phyloP scores from a whole-genome alignment of 78 protist genomes.

The Dictyostelium firmibasis region DNA sequence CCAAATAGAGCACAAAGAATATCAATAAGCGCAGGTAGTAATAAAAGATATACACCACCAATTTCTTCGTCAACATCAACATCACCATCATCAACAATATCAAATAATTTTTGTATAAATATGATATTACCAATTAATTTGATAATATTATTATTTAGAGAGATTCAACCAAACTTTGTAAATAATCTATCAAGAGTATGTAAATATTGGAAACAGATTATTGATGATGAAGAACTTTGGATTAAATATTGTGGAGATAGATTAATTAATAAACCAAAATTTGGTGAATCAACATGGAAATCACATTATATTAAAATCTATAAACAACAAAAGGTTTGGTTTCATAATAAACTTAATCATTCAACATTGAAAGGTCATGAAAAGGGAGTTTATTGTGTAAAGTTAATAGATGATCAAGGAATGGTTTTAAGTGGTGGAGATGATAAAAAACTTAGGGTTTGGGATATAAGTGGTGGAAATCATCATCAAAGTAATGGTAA shows the following conservation, averaged over 20 bases:
- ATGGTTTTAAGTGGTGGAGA: conserved; percentile 20
- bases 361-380: conserved; percentile 45
- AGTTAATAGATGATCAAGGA: not conserved
- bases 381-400: conserved; percentile 22
- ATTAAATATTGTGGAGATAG: not conserved
- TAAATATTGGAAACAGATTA: conserved; percentile 4
- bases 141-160: conserved; percentile 5
- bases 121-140: not conserved
- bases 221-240: conserved; percentile 53
- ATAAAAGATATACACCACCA: conserved; percentile 14
- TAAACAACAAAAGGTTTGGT: conserved; percentile 37
- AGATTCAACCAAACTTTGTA: not conserved
- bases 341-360: conserved; percentile 6
- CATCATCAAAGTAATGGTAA: not conserved
- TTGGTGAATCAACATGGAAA: conserved; percentile 7
- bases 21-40: not conserved
- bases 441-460: conserved; percentile 46
- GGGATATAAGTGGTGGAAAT: conserved; percentile 16
- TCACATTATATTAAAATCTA: not conserved
- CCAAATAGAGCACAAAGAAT: not conserved
- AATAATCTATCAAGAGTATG: conserved; percentile 8
- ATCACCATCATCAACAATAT: not conserved
- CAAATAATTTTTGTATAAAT: not conserved
- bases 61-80: not conserved
- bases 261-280: conserved; percentile 5